These are phyloP conservation scores for Candida chilensis DNA, from an alignment of 805 yeast species.

Conservation along the genomic window DNA sequence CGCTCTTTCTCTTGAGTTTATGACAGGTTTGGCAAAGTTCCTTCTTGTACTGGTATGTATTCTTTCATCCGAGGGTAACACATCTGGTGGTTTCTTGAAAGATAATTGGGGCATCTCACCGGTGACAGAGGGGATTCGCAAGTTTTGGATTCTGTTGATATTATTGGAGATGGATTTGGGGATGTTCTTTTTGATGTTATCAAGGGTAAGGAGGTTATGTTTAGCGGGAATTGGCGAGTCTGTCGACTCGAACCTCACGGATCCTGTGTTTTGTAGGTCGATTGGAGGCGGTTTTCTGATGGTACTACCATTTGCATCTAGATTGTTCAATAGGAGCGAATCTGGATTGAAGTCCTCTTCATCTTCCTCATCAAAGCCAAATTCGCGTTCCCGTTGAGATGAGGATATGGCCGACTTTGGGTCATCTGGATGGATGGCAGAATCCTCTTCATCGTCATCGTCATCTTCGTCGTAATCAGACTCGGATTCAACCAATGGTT, in stretches of 20 bases:
- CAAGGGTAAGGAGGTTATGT: too few relatives aligned
- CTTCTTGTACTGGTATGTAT: too few relatives aligned
- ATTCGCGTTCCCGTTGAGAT: not conserved
- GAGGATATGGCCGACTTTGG: not conserved
- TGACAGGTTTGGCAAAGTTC: too few relatives aligned
- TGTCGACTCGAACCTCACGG: not conserved
- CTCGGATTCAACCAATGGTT: not conserved
- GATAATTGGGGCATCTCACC: constrained; percentile 1
- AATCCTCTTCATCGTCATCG: not conserved
- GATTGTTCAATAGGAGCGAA: not conserved
- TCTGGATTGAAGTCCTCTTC: constrained; percentile 1
- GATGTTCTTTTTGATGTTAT: not conserved
- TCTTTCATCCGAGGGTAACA: constrained; percentile 34
- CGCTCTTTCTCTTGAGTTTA: constrained; percentile 74
- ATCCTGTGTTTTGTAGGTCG: not conserved
- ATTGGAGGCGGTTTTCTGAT: too few relatives aligned
- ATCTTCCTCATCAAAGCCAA: not conserved
- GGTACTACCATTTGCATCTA: not conserved
- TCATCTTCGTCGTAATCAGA: not conserved
- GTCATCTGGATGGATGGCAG: not conserved
- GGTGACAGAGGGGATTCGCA: not conserved
- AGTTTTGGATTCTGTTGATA: not conserved
- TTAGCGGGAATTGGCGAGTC: too few relatives aligned
- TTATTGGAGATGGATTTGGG: not conserved
- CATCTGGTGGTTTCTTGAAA: constrained; percentile 2